Conservation (phyloP, 2,329 filamentous ascomycete species). For the Fusarium concolor region DNA sequence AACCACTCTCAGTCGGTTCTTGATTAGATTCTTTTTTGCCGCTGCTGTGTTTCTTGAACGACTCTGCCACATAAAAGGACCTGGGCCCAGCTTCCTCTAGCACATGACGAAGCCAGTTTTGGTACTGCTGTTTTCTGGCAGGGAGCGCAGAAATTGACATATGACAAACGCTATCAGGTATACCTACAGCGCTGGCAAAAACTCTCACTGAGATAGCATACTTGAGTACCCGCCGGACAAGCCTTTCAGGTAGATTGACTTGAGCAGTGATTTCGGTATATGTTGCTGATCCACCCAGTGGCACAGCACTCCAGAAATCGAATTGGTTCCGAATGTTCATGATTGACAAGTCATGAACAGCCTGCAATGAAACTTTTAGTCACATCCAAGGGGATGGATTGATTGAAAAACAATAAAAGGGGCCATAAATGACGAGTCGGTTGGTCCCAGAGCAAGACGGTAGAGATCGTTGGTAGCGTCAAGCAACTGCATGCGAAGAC, state of each 20-base stretch:
- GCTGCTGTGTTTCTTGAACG: slow-evolving; percentile 47
- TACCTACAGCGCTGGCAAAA: slow-evolving; percentile 40
- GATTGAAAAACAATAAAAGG: slow-evolving; percentile 9
- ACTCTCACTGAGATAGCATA: slow-evolving; percentile 54
- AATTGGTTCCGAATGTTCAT: slow-evolving; percentile 41
- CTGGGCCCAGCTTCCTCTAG: slow-evolving; percentile 51
- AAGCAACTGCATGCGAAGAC: slow-evolving; percentile 20
- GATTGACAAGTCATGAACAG: slow-evolving; percentile 14
- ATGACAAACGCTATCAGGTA: slow-evolving; percentile 45
- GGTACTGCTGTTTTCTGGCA: slow-evolving; percentile 44
- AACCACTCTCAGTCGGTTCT: slow-evolving; percentile 49
- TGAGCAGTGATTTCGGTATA: slow-evolving; percentile 44
- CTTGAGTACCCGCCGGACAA: slow-evolving; percentile 53
- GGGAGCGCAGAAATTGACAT: slow-evolving; percentile 52
- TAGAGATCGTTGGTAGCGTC: slow-evolving; percentile 22
- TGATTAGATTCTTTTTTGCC: slow-evolving; percentile 48
- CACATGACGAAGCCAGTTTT: slow-evolving; percentile 46
- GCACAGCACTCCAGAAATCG: slow-evolving; percentile 41
- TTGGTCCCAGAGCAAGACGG: slow-evolving; percentile 24
- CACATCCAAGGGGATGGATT: too few relatives aligned
- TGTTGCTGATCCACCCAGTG: slow-evolving; percentile 35
- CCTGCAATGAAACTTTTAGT: neutral
- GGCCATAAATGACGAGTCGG: slow-evolving; percentile 9
- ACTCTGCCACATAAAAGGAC: slow-evolving; percentile 46
- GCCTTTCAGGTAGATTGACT: slow-evolving; percentile 52